Percentiles rank a stretch among this genome's conserved stretches.
phyloP scores from a whole-genome alignment of 345 rosid genomes.

The Pelargonium nanum region DNA sequence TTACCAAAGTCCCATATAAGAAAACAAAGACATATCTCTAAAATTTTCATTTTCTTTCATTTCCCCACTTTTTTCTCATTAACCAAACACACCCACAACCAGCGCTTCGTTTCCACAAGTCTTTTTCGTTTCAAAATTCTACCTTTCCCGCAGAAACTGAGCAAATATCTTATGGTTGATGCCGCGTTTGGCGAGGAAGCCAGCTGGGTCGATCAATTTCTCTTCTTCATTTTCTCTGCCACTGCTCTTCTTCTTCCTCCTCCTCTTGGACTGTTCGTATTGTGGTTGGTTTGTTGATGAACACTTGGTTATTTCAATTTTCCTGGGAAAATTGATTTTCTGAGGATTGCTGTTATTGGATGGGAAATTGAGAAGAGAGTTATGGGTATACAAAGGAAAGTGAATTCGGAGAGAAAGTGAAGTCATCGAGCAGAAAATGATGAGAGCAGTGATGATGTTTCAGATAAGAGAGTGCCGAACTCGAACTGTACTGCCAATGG shows the following conservation, averaged over 20 bases:
- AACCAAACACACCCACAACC: not conserved
- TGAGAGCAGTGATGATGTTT: constrained; percentile 13
- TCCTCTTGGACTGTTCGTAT: constrained; percentile 7
- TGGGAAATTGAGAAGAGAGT: constrained; percentile 7
- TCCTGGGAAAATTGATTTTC: constrained; percentile 6
- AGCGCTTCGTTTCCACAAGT: not conserved
- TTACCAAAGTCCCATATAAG: not conserved
- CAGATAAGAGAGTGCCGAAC: constrained; percentile 17
- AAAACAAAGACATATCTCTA: not conserved
- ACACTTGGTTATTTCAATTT: constrained; percentile 18
- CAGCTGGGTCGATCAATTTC: constrained; percentile 50
- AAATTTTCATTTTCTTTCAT: not conserved
- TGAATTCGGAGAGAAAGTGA: constrained; percentile 22
- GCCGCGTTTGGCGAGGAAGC: constrained; percentile 58
- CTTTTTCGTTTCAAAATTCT: not conserved
- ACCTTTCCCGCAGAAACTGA: constrained; percentile 95
- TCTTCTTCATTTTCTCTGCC: constrained; percentile 22
- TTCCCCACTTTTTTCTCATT: not conserved
- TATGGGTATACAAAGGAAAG: constrained; percentile 15
- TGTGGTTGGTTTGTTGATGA: constrained; percentile 29
- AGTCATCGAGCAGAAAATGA: constrained; percentile 12
- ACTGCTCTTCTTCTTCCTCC: constrained; percentile 26
- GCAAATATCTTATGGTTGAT: constrained; percentile 69
- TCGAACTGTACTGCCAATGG: not conserved
- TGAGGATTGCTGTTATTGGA: constrained; percentile 12